These are phyloP conservation scores for Micractinium conductrix DNA, from an alignment of 139 green algal species.

Conservation along the genomic window DNA sequence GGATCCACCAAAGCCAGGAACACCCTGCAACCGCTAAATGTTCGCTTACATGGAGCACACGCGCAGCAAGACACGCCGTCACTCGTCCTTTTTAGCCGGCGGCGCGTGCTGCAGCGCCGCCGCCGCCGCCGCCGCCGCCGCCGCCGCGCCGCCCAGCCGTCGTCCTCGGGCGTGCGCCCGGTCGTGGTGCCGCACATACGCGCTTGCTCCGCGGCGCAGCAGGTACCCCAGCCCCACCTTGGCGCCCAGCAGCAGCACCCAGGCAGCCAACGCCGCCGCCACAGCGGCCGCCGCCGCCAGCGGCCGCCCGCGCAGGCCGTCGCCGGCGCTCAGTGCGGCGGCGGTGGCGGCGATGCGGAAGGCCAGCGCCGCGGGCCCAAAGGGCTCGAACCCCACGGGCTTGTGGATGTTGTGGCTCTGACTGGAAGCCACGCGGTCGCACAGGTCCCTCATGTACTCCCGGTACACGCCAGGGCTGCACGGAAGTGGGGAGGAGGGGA, in stretches of 20 bases:
- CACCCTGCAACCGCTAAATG: too few species aligned
- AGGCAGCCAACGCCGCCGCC: not conserved
- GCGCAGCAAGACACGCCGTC: too few species aligned
- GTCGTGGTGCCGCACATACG: constrained; percentile 37
- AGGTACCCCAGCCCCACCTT: constrained; percentile 41
- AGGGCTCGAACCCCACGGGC: constrained; percentile 71
- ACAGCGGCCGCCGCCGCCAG: not conserved
- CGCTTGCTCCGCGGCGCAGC: not conserved
- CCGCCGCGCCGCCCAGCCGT: too few species aligned
- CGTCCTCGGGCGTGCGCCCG: not conserved
- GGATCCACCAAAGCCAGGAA: too few species aligned
- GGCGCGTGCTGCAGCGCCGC: too few species aligned
- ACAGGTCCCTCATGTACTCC: constrained; percentile 83
- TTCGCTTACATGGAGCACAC: too few species aligned
- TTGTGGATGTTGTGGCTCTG: constrained; percentile 75
- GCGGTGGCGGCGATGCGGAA: constrained; percentile 59
- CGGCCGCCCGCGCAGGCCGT: too few species aligned
- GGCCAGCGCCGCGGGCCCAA: constrained; percentile 72
- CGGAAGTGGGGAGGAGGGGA: not conserved
- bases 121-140: not conserved
- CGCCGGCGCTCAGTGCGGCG: not conserved
- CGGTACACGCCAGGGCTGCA: constrained; percentile 77
- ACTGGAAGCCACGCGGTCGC: constrained; percentile 55
- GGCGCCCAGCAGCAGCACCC: constrained; percentile 15
- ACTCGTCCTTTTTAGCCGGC: constrained; percentile 16